Evolutionary conservation across 441 rosid species (phyloP).

Genomic region (Erodium texanum): DNA sequence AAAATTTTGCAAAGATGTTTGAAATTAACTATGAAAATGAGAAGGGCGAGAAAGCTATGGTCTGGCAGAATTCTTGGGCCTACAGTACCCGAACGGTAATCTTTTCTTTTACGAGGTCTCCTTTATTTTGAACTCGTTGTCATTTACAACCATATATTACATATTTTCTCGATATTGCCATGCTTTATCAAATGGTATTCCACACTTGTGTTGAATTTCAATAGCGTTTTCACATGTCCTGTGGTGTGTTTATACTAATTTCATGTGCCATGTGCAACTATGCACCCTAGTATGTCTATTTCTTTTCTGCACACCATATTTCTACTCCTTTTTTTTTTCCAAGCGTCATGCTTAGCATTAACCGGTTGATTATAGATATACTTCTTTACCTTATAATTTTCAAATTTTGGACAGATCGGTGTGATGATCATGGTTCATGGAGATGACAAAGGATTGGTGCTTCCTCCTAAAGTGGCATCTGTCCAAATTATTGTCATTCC

Average conservation of each 20-base stretch:
- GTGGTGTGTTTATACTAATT: neutral
- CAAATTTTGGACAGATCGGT: slow-evolving; percentile 51
- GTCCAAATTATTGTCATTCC: slow-evolving; percentile 81
- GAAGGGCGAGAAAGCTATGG: slow-evolving; percentile 80
- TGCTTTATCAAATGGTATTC: neutral
- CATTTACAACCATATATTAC: neutral
- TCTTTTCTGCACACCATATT: neutral
- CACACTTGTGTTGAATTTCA: neutral
- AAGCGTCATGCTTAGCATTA: neutral
- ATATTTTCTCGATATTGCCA: neutral
- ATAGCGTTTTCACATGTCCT: neutral
- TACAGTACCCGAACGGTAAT: slow-evolving; percentile 80
- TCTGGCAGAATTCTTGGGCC: slow-evolving; percentile 99
- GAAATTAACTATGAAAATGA: slow-evolving; percentile 88
- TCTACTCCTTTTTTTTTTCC: neutral
- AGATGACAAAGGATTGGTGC: slow-evolving; percentile 74
- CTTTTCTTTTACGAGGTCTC: neutral
- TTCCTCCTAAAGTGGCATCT: slow-evolving; percentile 90
- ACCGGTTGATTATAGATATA: neutral
- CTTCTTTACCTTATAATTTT: neutral
- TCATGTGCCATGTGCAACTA: neutral
- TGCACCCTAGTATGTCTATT: neutral
- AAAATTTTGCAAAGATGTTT: slow-evolving; percentile 94
- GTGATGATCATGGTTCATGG: slow-evolving; percentile 99
- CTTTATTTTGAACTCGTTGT: too few relatives aligned